These are phyloP conservation scores for Citrus sp. DNA, from an alignment of 345 rosid genomes.

Conservation along the genomic window DNA sequence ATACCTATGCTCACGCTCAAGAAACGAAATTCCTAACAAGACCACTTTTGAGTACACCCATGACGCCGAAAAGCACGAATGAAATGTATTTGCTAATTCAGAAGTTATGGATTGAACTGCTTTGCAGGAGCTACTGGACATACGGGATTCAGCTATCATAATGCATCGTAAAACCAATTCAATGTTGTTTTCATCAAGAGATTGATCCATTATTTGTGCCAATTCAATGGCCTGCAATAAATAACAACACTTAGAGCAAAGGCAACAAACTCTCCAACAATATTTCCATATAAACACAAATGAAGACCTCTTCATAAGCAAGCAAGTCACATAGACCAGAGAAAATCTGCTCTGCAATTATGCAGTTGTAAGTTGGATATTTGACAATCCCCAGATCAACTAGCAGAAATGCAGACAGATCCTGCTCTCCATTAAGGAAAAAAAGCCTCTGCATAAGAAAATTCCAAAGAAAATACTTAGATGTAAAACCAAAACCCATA, in stretches of 20 bases:
- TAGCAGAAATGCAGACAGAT: constrained; percentile 73
- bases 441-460: constrained; percentile 73
- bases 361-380: constrained; percentile 73
- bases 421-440: constrained; percentile 90
- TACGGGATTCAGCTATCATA: constrained; percentile 53
- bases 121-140: constrained; percentile 31
- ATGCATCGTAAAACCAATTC: constrained; percentile 56
- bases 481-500: constrained; percentile 1
- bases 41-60: constrained; percentile 90
- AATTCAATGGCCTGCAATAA: constrained; percentile 79
- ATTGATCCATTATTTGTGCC: constrained; percentile 84
- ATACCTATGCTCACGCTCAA: constrained; percentile 81
- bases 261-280: background rate
- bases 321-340: constrained; percentile 44
- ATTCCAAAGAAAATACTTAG: background rate
- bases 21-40: constrained; percentile 77
- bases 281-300: constrained; percentile 18
- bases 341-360: constrained; percentile 55
- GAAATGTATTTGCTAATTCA: constrained; percentile 26
- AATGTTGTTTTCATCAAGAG: constrained; percentile 60
- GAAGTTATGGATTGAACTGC: constrained; percentile 24
- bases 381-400: constrained; percentile 80
- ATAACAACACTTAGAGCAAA: constrained; percentile 13
- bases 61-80: constrained; percentile 56
- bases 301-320: constrained; percentile 86